Evolutionary conservation across 148 eudicot species (phyloP), one percentile per base, ranked within the genome.

Genomic region (Vaccinium macrocarpon): DNA sequence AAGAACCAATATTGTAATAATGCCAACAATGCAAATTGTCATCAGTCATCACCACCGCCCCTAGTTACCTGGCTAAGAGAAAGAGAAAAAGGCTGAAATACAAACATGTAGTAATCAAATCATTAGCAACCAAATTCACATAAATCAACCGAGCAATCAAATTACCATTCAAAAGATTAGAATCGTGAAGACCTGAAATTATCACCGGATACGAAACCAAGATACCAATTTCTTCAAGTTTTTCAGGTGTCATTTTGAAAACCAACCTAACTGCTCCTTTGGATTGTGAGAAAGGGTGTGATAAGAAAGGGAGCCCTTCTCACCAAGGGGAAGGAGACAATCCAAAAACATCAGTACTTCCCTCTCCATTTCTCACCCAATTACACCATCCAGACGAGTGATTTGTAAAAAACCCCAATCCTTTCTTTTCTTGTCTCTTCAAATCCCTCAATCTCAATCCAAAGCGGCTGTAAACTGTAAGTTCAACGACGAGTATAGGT

Each of bases 401-500:
- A 23, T 64, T 23, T 64, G 15, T 13, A n/a, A 21, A 62, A 62
- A 64, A 1, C 71, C 71, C 71, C 11, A n/a, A 64, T 64, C 32
- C 71, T 23, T 23, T 11, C 23, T 64, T 9, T 29, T 29, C 29
- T 23, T 23, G 9, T 9, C 29, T 64, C 68, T 8, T 62, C 68
- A 8, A 61, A 61, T 61, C 68, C 46, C 46, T 42, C 46, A 42
- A 42, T 61, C 27, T 8, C 59, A 56, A n/a, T 0, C 27, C 68
- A 8, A 62, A 62, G 11, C 27, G 12, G 68, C 25, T 62, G 68
- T 10, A 13, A 55, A 82, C 11, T 62, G 68, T 10, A 13, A 55
- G 84, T 48, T 87, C 90, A 89, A 86, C 82, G 85, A 57, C 85
- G 79, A 21, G 74, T 76, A 61, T 80, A 84, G 73, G 86, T 82